phyloP scores from a whole-genome alignment of 2,329 filamentous ascomycete species.

The Ramularia endophylla region DNA sequence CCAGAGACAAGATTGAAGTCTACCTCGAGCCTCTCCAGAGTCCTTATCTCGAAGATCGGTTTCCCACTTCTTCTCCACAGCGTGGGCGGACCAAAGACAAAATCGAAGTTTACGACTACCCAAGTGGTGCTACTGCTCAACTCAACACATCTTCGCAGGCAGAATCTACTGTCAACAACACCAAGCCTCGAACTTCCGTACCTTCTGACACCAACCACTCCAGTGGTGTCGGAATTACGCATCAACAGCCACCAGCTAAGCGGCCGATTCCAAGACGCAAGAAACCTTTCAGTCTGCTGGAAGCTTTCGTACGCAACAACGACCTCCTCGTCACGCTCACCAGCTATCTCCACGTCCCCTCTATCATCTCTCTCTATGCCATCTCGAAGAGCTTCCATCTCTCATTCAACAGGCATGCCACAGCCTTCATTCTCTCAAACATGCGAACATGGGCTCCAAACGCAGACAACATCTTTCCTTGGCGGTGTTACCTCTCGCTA shows the following conservation, averaged over 20 bases:
- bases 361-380: conserved; percentile 60
- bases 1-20: conserved; percentile 18
- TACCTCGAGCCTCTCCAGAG: neutral
- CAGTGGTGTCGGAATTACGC: too few species aligned
- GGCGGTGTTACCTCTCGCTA: conserved; percentile 51
- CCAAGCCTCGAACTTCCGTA: too few species aligned
- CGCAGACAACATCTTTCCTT: conserved; percentile 54
- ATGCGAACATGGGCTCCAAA: conserved; percentile 50
- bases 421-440: conserved; percentile 53
- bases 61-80: conserved; percentile 14
- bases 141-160: too few species aligned
- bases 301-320: conserved; percentile 30
- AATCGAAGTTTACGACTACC: conserved; percentile 11
- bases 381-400: conserved; percentile 58
- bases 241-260: too few species aligned
- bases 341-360: conserved; percentile 48
- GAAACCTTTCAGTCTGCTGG: conserved; percentile 30
- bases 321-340: conserved; percentile 53
- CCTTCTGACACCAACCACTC: neutral
- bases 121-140: too few species aligned
- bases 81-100: conserved; percentile 16
- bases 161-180: too few species aligned
- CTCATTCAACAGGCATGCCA: conserved; percentile 54
- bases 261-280: neutral
- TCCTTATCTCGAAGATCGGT: too few species aligned